Base-by-base conservation (phyloP, 768 basidiomycete genomes). In the Crassisporium funariophilum region DNA sequence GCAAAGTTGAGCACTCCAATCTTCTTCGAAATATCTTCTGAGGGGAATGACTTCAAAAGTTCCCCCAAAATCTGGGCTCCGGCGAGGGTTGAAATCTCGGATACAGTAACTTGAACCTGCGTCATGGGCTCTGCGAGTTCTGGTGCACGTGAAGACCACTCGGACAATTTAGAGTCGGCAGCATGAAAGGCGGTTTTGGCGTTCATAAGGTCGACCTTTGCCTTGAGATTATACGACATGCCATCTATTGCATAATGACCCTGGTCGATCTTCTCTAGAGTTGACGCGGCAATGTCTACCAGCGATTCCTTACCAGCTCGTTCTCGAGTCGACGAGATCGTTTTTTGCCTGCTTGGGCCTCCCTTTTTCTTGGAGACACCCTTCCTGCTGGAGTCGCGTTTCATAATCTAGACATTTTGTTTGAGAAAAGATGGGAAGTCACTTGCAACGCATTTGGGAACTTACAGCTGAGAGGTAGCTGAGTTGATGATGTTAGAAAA, bases 1-100 rank as follows among this genome's bases (percentile, higher is more conserved):
- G 86, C 86, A 55, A 88, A 88, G 57, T 82, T 88, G 13, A 89
- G 78, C 20, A 88, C 66, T n/a, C 84, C 86, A 19, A 85, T 62
- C 39, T 72, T 64, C 37, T 51, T 58, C 12, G 72, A 69, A 8
- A 75, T 72, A 10, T 77, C 79, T 16, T 76, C 74, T 12, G 82
- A 68, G 0, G 80, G 78, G 3, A 41, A 4, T 5, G 45, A 39
- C 21, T 44, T 27, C 27, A 60, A 21, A 8, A 17, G n/a, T 29
- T 39, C 43, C 19, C 51, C 39, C 23, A 58, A 21, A 1, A 19
- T 15, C 20, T 52, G 52, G 13, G 55, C 49, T 9, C 60, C 60
- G 5, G 38, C 53, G 12, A 62, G 44, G 4, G 52, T 54, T 6
- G 60, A 62, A 20, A 46, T 44, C 29, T 59, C 60, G 1, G 47